Percentiles rank a stretch among this genome's conserved stretches.
Conservation (phyloP, 2,329 filamentous ascomycete genomes). For the Fusarium armeniacum region DNA sequence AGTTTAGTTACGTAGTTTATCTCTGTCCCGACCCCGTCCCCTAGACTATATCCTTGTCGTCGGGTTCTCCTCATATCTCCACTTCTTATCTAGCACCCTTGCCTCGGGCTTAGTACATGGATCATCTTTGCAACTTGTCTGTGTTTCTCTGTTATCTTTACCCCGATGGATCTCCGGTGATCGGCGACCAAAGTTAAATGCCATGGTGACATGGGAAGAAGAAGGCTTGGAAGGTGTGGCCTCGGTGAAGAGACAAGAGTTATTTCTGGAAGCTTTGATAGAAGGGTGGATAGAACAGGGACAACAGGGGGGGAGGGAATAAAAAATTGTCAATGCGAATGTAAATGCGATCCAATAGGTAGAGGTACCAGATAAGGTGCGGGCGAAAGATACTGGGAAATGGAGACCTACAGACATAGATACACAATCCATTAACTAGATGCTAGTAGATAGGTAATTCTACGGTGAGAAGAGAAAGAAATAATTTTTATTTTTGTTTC, state of each 20-base stretch:
- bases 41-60: background rate
- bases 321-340: constrained; percentile 2
- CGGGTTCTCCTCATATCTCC: constrained; percentile 27
- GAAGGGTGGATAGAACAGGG: constrained; percentile 16
- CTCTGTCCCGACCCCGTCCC: background rate
- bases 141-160: constrained; percentile 24
- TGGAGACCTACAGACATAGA: background rate
- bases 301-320: background rate
- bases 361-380: background rate
- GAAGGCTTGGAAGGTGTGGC: constrained; percentile 14
- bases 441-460: constrained; percentile 22
- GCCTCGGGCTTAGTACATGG: background rate
- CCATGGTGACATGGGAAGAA: constrained; percentile 1
- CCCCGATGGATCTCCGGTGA: constrained; percentile 31
- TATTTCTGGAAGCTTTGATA: constrained; percentile 37
- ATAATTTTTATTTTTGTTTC: constrained; percentile 14
- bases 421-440: background rate
- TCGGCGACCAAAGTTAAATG: constrained; percentile 18
- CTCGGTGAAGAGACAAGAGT: constrained; percentile 26
- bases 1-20: constrained; percentile 13
- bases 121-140: constrained; percentile 3
- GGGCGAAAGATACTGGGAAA: background rate
- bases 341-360: background rate
- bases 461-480: constrained; percentile 9
- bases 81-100: constrained; percentile 33